These are phyloP conservation scores for Apiotrichum montevideense DNA, from an alignment of 1,284 basidiomycete species.

Conservation along the genomic window DNA sequence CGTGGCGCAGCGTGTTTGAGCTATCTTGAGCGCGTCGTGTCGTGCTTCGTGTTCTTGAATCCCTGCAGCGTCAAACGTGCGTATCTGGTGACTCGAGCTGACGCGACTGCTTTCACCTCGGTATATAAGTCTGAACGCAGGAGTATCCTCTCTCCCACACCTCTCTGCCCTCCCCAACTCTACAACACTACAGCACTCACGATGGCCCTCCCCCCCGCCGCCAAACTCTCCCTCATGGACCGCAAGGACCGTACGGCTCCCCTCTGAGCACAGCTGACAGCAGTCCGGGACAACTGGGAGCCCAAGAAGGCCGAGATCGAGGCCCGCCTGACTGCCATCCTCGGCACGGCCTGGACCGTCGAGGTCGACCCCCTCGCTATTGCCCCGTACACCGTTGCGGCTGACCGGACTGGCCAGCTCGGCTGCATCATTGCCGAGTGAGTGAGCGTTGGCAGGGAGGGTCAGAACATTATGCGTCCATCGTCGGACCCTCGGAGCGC, in stretches of 20 bases:
- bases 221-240: conserved; percentile 8
- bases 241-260: conserved; percentile 2
- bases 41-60: no score
- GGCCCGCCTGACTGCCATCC: neutral
- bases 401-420: neutral
- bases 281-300: conserved; percentile 8
- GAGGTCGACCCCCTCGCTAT: conserved; percentile 6
- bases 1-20: no score
- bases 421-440: conserved; percentile 2
- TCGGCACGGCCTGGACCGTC: conserved; percentile 1
- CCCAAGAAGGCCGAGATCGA: neutral
- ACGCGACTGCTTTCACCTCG: no score
- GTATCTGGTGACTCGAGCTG: no score
- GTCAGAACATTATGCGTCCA: no score
- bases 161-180: no score
- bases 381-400: neutral
- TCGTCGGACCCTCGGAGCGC: no score
- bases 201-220: conserved; percentile 1
- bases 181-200: neutral
- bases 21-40: no score
- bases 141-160: no score
- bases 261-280: neutral
- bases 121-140: no score
- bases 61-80: no score
- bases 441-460: neutral